Base-by-base conservation (phyloP, 2,329 filamentous ascomycete species). In the Lecanoromycetidae sp. region DNA sequence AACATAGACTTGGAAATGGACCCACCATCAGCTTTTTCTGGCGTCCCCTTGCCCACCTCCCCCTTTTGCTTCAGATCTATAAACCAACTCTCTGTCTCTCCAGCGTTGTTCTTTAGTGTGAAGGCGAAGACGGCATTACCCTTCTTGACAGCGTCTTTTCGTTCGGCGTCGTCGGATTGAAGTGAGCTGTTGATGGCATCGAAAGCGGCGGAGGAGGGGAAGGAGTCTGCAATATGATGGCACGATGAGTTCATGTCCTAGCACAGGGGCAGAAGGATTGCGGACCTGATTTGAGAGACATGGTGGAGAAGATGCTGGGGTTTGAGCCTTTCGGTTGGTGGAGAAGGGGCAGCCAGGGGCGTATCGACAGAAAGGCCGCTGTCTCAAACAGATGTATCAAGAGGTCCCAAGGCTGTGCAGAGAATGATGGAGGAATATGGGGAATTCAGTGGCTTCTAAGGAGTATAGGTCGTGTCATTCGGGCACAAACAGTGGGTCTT, bases 21-120 rank as follows among this genome's bases (percentile, higher is more conserved):
- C 78, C 60, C 64, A 93, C 87, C 85, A 63, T 80, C 86, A 33
- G 90, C 80, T 72, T 95, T 94, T 46, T 66, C 64, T 10, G 79
- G 77, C 22, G 76, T 63, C 47, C 91, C 91, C 62, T 83, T 82
- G 58, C 76, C 83, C 34, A 94, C 88, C 47, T 75, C 76, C 54
- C 91, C 91, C 53, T 81, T 83, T 60, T 93, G 77, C 75, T 95
- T 95, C 53, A 98, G 79, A 65, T 98, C 91, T 57, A 98, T 85
- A 71, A 93, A 79, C 91, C 91, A 98, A 69, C 79, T 84, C 60
- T 86, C 80, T 50, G 80, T 80, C 65, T 88, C 77, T 58, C 86
- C 87, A 20, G 74, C 74, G 49, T 71, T 67, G 75, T 98, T 98
- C 76, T 94, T 96, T 56, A 98, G 72, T 46, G 79, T 87, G 70